Base-by-base conservation (phyloP, 106 monocot genomes). In the Hemerocallis citrina region DNA sequence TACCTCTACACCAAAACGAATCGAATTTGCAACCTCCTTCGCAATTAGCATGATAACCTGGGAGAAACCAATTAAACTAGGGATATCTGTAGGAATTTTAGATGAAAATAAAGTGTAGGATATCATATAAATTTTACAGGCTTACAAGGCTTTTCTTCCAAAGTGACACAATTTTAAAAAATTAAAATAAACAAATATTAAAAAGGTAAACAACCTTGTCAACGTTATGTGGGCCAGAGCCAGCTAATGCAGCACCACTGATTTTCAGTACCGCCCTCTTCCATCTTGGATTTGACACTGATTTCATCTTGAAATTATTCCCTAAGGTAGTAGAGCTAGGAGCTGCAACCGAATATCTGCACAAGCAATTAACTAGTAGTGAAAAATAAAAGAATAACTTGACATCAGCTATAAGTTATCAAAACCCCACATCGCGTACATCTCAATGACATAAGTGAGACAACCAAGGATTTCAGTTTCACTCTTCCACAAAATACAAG, bases 201-300 rank as follows among this genome's bases (percentile, higher is more conserved):
- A 7, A 62, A 35, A 36, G 31, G 31, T n/a, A 29, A 29, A 39
- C 5, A 56, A 62, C 96, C 91, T 98, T 82, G 9, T 92, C 92
- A 65, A 92, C 85, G 88, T 88, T 98, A 52, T 92, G 77, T 30
- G 84, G 72, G 40, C 72, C 81, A 52, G 73, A 61, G 42, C 85
- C 88, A 59, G 72, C 61, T 57, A 98, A 85, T 27, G 77, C 65
- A 49, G 77, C 46, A 28, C 88, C 88, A 68, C 98, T 82, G 33
- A 98, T 82, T 75, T 88, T 98, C 30, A 98, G 65, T 40, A 98
- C 74, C n/a, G 88, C 88, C 45, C 98, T 84, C 52, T 79, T 81
- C 96, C 96, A 95, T 71, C 77, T 83, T 47, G 90, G 74, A 72
- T 61, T 89, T 50, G 89, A 79, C 29, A 72, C 25, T 25, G 84